Evolutionary conservation across 495 filamentous ascomycete genomes (phyloP), one percentile per base, ranked within the genome.

Genomic region (Beverwykella pulmonaria): DNA sequence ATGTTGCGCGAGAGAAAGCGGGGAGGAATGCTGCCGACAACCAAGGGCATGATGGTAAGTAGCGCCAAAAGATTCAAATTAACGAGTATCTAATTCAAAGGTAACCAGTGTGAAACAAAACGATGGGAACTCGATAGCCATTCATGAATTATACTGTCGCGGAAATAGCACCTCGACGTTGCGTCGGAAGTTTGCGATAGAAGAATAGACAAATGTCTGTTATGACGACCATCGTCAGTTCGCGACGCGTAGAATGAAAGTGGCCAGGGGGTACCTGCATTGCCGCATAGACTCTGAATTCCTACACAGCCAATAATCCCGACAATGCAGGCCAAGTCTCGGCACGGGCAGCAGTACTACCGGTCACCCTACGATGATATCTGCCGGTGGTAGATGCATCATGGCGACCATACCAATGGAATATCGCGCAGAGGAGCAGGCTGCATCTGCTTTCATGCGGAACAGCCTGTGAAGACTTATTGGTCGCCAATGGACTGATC

Each of bases 271-370:
- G 29, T 63, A 53, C 52, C 59, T 68, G 65, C 53, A 63, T 63
- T 59, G 54, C 54, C 65, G 65, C 65, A 68, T 68, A 15, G 57
- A 44, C 39, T 25, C 30, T 34, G 39, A 68, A 62, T 52, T 41
- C 65, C 65, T 48, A 17, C 49, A 48, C 50, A 44, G 57, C 59
- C 58, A 61, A 54, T 63, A 36, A 59, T 63, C 20, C 30, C 59
- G 62, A 34, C 49, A 44, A 36, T 50, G 63, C 56, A 6, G 19
- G 20, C 63, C 64, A 32, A 61, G 44, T 3, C 63, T 57, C 55
- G 63, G 63, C 55, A 61, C 7, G 1, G 48, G 25, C 50, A 36
- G 15, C 17, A 30, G 50, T 44, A 44, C 39, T 44, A 44, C 39
- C 39, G 39, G 12, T 26, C 27, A n/a, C 48, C 19, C 29, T 53